Evolutionary conservation across 495 filamentous ascomycete species (phyloP).

Genomic region (Neohortaea acidophila): DNA sequence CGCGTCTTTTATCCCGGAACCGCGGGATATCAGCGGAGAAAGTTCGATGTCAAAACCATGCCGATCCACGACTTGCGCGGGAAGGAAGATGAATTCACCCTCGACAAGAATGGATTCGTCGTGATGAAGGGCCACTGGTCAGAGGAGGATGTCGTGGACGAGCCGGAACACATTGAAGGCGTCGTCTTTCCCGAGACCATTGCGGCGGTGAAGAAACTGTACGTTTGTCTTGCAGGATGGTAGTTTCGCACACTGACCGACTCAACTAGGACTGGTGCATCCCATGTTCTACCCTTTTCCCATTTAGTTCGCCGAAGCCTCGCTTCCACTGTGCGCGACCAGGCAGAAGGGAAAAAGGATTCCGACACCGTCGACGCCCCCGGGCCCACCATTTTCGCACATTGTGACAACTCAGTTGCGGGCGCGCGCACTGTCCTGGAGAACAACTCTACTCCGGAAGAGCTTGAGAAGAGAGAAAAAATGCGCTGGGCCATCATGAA

Average conservation of each 20-base stretch:
- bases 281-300: neutral
- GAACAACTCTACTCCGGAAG: neutral
- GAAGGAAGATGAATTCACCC: conserved; percentile 1
- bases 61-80: conserved; percentile 1
- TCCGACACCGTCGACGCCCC: conserved; percentile 1
- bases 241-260: no score
- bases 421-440: conserved; percentile 1
- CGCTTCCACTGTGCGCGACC: neutral
- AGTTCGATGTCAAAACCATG: conserved; percentile 1
- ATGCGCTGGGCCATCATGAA: conserved; percentile 1
- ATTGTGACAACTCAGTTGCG: neutral
- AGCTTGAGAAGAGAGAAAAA: conserved; percentile 1
- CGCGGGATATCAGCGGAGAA: neutral
- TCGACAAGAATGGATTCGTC: neutral
- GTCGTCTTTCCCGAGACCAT: conserved; percentile 2
- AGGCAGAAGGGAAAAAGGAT: neutral
- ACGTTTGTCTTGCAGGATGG: neutral
- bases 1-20: conserved; percentile 1
- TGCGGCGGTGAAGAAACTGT: neutral
- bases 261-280: neutral
- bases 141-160: neutral
- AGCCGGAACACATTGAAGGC: neutral
- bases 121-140: conserved; percentile 1
- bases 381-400: conserved; percentile 1
- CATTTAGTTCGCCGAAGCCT: neutral